Evolutionary conservation across 2,329 filamentous ascomycete genomes (phyloP), one percentile per base, ranked within the genome.

Genomic region (Thelonectria olida): DNA sequence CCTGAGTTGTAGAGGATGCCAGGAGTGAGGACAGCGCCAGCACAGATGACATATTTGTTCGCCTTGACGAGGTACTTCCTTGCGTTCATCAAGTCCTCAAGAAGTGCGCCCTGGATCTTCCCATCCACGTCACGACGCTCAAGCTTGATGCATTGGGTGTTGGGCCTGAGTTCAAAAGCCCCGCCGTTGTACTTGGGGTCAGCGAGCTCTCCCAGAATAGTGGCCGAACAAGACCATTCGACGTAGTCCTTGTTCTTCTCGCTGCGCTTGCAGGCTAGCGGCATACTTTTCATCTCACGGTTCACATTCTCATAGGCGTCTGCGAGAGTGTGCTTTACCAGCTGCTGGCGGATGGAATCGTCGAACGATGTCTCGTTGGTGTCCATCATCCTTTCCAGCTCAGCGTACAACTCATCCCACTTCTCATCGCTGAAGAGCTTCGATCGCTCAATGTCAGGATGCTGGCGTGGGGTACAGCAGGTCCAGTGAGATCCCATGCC

Each of bases 401-500:
- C 22, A 7, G 10, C 15, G 44, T 56, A 56, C 22, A 56, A 15
- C 2, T 28, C n/a, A 15, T 56, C 44, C 44, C 54, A 56, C 17
- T 56, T 20, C 23, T 39, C 25, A n/a, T 56, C 7, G 19, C 7
- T 31, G 17, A 56, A 56, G 6, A 56, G 54, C 6, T 41, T 23
- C 6, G 54, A 56, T 23, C 54, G 22, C 31, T 56, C 54, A 23
- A 56, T 41, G 9, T 10, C 17, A 2, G 31, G n/a, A 17, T 56
- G 34, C 44, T 56, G n/a, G 13, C 54, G 54, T 10, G 54, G 54
- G 2, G 34, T 56, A n/a, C 54, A 56, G 44, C 54, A 56, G 5
- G 54, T 56, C 54, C 54, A 56, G 25, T 56, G 54, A 5, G 54
- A 49, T 19, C 54, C 54, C 54, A 50, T 50, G 10, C 54, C 54